Evolutionary conservation across 176 grass and related monocot genomes (phyloP), one percentile per base, ranked within the genome.

Genomic region (Luzula sylvatica): DNA sequence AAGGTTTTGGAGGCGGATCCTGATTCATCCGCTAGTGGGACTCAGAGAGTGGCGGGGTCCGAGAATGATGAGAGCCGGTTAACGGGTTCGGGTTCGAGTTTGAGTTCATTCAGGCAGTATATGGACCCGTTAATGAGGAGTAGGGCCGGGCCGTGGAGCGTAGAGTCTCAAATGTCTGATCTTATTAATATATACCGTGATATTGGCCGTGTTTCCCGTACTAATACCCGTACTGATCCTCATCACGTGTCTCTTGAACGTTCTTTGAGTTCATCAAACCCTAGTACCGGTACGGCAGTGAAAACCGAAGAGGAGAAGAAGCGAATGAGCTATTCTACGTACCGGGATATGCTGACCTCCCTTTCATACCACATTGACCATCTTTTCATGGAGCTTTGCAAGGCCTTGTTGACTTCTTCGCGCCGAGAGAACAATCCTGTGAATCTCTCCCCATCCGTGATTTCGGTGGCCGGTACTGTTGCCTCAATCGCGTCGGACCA

Each of bases 141-240:
- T 53, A 79, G 92, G 65, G 75, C 62, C 27, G 72, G 84, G 61
- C 71, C 77, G n/a, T 87, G 82, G 86, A 84, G 72, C 46, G 76
- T 98, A 62, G 92, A 98, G 53, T 87, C 92, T 65, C 92, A 87
- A 67, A 75, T 98, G 30, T 90, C 85, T 57, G 85, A 90, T 47
- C 77, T 98, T 39, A 90, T 98, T 77, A 86, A 75, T 60, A 82
- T 90, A 26, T 98, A 98, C 39, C 81, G 81, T 68, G 86, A 98
- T 74, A 77, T 90, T 55, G 85, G 92, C 14, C 85, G 92, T 68
- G 81, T 69, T 26, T 30, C 85, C 42, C 67, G 44, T 83, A 74
- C 77, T 21, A 68, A 80, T 56, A 30, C 41, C 64, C 73, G 79
- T 69, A 59, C 71, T 21, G 88, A 95, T 62, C 61, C 69, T 20